Evolutionary conservation across 2,329 filamentous ascomycete species (phyloP), one percentile per base, ranked within the genome.

Genomic region (Hymenoscyphus salicellus): DNA sequence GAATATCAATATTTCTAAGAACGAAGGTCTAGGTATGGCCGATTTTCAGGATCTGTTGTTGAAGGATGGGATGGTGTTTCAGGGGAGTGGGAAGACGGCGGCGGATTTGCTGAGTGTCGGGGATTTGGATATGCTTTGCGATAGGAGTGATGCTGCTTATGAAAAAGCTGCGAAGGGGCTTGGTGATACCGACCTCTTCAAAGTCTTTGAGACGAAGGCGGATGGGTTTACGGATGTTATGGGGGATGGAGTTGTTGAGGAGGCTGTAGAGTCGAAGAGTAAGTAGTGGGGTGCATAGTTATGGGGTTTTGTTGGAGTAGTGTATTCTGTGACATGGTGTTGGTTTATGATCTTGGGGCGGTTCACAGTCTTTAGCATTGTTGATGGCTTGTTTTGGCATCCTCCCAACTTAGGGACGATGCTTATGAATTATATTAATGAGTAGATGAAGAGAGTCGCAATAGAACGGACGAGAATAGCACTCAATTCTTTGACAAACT

Each of bases 111-210:
- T 98, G 41, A 91, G 86, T 52, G 86, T 95, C 58, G 81, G 84
- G 30, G 95, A 98, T 72, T 73, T 99, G 30, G 84, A 88, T 2
- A 86, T 91, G 2, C 76, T 99, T 61, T 91, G 92, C 55, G 93
- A 98, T 68, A 79, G 83, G 58, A 86, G 82, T 63, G 85, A 88
- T 43, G 82, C 81, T 36, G 86, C 86, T 0, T 89, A 88, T 68
- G 85, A 84, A 46, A 83, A 86, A 63, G 93, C 93, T 1, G 92
- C 94, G 65, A 89, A 86, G 73, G 93, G 93, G 0, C 77, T 91
- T 58, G 92, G 92, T 71, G 84, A 88, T 70, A 87, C 88, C 1
- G 88, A 85, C 59, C 84, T 81, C 0, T 96, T 93, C 75, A 86
- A 86, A 74, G 89, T 93, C 60, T 90, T 97, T 14, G 92, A 94